Base-by-base conservation (phyloP, 768 basidiomycete species). In the Panellus pusillus region DNA sequence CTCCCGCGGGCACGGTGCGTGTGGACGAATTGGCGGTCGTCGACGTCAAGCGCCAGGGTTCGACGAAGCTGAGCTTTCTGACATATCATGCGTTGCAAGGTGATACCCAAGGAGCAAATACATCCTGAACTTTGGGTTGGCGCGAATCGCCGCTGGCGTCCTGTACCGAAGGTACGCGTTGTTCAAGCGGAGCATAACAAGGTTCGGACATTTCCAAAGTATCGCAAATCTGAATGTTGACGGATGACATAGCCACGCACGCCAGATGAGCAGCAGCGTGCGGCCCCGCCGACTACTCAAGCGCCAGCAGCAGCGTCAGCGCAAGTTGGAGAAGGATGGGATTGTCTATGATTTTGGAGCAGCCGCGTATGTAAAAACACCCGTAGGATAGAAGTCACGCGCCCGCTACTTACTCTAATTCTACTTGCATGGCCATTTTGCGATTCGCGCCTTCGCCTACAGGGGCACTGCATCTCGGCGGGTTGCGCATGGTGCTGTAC, bases 391-490 rank as follows among this genome's bases (percentile, higher is more conserved):
- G n/a, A n/a, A n/a, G 97, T 14, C 98, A 98, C 69, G 97, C 96
- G 2, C 97, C 97, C 1, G 98, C 97, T 1, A 96, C 97, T 1
- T 98, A 97, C n/a, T n/a, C n/a, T n/a, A n/a, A n/a, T n/a, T n/a
- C n/a, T n/a, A n/a, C n/a, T n/a, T n/a, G n/a, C n/a, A n/a, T n/a
- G n/a, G n/a, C n/a, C n/a, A n/a, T n/a, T n/a, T n/a, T n/a, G n/a
- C n/a, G n/a, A n/a, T n/a, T n/a, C n/a, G n/a, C n/a, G n/a, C n/a
- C n/a, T n/a, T n/a, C n/a, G n/a, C n/a, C n/a, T n/a, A n/a, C n/a
- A 0, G 97, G 97, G 1, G 80, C 87, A 29, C 75, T 98, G 4
- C 97, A 99, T 69, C 83, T 99, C 2, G 97, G 97, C 1, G 97
- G 97, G 0, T 81, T 99, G 13, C 75, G 97, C 15, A 98, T 95